Evolutionary conservation across 768 basidiomycete species (phyloP).

Genomic region (Boletus huronensis): DNA sequence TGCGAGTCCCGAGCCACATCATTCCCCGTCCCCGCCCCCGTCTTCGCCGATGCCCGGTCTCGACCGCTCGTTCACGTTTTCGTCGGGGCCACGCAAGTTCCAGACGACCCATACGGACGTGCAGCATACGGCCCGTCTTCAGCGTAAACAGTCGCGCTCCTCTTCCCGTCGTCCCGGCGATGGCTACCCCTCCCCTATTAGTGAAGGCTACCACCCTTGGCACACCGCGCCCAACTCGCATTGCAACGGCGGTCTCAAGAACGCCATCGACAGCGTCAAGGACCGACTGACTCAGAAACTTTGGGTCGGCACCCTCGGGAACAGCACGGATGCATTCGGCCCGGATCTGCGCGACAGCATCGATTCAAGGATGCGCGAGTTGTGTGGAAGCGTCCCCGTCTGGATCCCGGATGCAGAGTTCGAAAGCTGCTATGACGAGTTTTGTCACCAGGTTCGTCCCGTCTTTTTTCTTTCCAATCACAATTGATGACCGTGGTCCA

Average conservation of each 20-base stretch:
- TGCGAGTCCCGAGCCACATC: background rate
- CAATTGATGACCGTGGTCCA: constrained; percentile 20
- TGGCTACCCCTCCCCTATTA: constrained; percentile 30
- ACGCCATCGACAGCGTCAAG: constrained; percentile 70
- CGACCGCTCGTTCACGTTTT: constrained; percentile 26
- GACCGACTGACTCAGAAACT: constrained; percentile 47
- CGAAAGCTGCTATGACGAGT: constrained; percentile 76
- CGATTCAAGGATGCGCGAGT: constrained; percentile 45
- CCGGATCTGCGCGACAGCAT: constrained; percentile 55
- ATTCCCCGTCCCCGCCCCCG: background rate
- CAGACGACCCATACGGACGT: constrained; percentile 48
- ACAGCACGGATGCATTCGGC: constrained; percentile 60
- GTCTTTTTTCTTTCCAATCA: constrained; percentile 2
- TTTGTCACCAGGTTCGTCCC: constrained; percentile 70
- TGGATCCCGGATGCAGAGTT: constrained; percentile 85
- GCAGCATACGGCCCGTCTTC: constrained; percentile 37
- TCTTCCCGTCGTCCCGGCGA: constrained; percentile 43
- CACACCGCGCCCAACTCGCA: constrained; percentile 62
- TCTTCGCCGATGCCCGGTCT: constrained; percentile 8
- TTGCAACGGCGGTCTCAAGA: constrained; percentile 81
- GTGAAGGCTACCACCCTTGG: constrained; percentile 33
- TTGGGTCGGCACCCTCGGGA: constrained; percentile 75
- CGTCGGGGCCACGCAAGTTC: constrained; percentile 40
- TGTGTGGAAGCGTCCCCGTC: constrained; percentile 50
- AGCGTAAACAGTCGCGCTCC: constrained; percentile 53